Base-by-base conservation (phyloP, 202 grass and related monocot genomes). In the Saccharum hybrid region DNA sequence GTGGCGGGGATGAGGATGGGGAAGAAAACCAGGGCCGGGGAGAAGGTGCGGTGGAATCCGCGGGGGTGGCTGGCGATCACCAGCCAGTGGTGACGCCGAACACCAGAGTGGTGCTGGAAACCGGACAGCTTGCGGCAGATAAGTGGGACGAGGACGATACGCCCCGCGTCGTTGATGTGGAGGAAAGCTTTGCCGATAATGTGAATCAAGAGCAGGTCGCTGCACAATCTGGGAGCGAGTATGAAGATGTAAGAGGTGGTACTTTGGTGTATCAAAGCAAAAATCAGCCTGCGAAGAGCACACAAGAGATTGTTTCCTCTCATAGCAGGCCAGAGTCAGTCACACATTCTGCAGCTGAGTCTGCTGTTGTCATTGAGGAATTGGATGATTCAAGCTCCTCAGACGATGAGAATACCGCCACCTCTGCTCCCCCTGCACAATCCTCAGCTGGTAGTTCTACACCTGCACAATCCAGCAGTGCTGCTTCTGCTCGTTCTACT, bases 361-460 rank as follows among this genome's bases (percentile, higher is more conserved):
- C 89, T 63, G 74, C 81, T 86, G 78, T 91, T 57, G 14, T 86
- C 13, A 74, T 93, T 0, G 91, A 95, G 81, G 91, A 88, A 66
- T 37, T 91, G 80, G 81, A 73, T 85, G 89, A 65, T 8, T 82
- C 73, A 28, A 91, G 62, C 66, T 90, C 86, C 19, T 79, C 76
- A 21, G 81, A 74, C 78, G 83, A 93, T 74, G 90, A 91, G 57
- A 82, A 87, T 68, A 91, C 78, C 10, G 71, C 72, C 28, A 65
- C 54, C 70, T 79, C 62, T 46, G 81, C 37, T 77, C 85, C 57
- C 34, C 84, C 79, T 82, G 46, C 66, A 89, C 57, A 33, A 66
- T 77, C 79, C 65, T 3, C 34, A 57, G 56, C n/a, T 68, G n/a
- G 19, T 28, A 57, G 31, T 52, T 75, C 65, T 33, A 79, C 21